phyloP scores from a whole-genome alignment of 1,284 basidiomycete species.

The Cryptococcus amylolentus region DNA sequence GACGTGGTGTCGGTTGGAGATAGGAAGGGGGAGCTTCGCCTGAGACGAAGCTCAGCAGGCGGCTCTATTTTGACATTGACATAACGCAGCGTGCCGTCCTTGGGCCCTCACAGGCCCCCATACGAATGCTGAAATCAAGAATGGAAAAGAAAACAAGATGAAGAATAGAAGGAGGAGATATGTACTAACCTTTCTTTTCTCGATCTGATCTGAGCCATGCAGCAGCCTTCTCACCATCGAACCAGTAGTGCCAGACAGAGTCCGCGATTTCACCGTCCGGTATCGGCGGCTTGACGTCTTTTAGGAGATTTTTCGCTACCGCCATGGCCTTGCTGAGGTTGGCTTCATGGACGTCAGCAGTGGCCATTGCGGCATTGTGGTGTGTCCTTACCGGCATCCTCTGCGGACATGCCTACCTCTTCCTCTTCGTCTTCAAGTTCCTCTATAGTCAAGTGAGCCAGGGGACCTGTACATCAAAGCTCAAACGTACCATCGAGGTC shows the following conservation, averaged over 20 bases:
- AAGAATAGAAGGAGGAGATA: slow-evolving; percentile 6
- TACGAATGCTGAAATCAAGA: not conserved
- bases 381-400: slow-evolving; percentile 48
- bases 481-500: slow-evolving; percentile 68
- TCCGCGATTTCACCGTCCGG: slow-evolving; percentile 74
- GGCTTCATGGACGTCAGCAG: slow-evolving; percentile 51
- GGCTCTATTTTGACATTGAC: slow-evolving; percentile 5
- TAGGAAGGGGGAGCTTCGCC: slow-evolving; percentile 30
- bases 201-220: slow-evolving; percentile 60
- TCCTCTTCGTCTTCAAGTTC: slow-evolving; percentile 51
- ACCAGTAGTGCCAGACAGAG: slow-evolving; percentile 83
- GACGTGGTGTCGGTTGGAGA: slow-evolving; percentile 35
- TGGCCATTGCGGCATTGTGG: slow-evolving; percentile 1
- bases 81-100: not conserved
- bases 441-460: slow-evolving; percentile 30
- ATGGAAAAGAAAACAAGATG: slow-evolving; percentile 1
- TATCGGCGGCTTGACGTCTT: slow-evolving; percentile 65
- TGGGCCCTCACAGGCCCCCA: not conserved
- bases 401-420: slow-evolving; percentile 39
- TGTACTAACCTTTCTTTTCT: slow-evolving; percentile 73
- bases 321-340: slow-evolving; percentile 69
- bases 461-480: not conserved
- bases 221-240: slow-evolving; percentile 75
- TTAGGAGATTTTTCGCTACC: slow-evolving; percentile 64
- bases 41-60: slow-evolving; percentile 35